These are phyloP conservation scores for Yamadazyma insecticola DNA, from an alignment of 805 yeast genomes.

Conservation along the genomic window DNA sequence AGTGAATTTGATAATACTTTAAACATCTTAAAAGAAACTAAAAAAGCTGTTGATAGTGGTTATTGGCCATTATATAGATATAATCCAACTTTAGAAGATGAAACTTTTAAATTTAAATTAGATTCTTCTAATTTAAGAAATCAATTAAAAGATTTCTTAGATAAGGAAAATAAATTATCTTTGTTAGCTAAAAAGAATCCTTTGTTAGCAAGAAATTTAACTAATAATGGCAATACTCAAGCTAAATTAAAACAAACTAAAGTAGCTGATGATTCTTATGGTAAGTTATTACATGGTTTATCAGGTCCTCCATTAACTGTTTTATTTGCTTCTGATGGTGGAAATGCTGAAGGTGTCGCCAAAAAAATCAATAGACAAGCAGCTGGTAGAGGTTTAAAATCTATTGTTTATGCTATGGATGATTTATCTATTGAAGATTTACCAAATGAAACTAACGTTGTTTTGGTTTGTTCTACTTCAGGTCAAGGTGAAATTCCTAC, in stretches of 20 bases:
- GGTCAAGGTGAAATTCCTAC: slow-evolving; percentile 89
- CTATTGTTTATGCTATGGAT: slow-evolving; percentile 64
- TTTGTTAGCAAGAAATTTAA: slow-evolving; percentile 67
- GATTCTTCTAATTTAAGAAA: slow-evolving; percentile 81
- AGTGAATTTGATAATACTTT: slow-evolving; percentile 64
- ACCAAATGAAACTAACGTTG: slow-evolving; percentile 63
- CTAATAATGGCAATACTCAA: slow-evolving; percentile 54
- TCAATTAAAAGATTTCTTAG: slow-evolving; percentile 74
- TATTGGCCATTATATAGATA: slow-evolving; percentile 93
- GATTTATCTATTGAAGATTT: slow-evolving; percentile 71
- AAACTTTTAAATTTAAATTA: slow-evolving; percentile 61
- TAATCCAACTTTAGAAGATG: slow-evolving; percentile 56
- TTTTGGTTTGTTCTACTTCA: slow-evolving; percentile 68
- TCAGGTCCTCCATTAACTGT: slow-evolving; percentile 89
- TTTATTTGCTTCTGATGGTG: slow-evolving; percentile 89
- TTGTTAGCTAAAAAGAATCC: slow-evolving; percentile 70
- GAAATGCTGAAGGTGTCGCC: slow-evolving; percentile 80
- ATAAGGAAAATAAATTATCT: slow-evolving; percentile 84
- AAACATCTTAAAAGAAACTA: slow-evolving; percentile 78
- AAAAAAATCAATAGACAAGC: slow-evolving; percentile 76
- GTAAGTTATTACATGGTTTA: slow-evolving; percentile 74
- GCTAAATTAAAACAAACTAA: slow-evolving; percentile 54
- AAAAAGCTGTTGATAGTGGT: slow-evolving; percentile 87
- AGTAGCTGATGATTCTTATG: slow-evolving; percentile 74
- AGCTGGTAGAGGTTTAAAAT: slow-evolving; percentile 70